Conservation (phyloP, 306 rosid species). For the Trifolium fragiferum region DNA sequence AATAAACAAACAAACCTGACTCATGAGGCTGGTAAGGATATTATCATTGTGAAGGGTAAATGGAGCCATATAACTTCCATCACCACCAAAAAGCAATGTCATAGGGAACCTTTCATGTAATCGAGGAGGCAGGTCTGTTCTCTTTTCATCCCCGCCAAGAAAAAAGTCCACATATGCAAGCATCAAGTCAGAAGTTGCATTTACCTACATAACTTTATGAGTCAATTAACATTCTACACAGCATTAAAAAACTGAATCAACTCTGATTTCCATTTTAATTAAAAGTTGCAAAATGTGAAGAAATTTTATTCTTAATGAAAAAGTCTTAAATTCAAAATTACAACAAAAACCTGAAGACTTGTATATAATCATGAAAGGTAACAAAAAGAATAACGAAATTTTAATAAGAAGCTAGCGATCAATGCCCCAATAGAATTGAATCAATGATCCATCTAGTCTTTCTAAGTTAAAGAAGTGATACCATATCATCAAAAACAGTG, state of each 20-base stretch:
- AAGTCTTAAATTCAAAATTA: constrained; percentile 17
- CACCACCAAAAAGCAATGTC: constrained; percentile 91
- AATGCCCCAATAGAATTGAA: not conserved
- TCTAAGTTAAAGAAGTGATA: constrained; percentile 22
- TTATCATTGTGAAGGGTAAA: constrained; percentile 87
- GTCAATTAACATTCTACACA: constrained; percentile 29
- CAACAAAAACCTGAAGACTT: constrained; percentile 7
- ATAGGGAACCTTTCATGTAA: constrained; percentile 81
- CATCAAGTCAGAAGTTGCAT: constrained; percentile 97
- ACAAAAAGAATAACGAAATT: constrained; percentile 10
- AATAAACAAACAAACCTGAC: constrained; percentile 77
- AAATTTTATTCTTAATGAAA: constrained; percentile 26
- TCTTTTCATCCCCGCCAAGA: constrained; percentile 98
- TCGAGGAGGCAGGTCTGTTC: constrained; percentile 92
- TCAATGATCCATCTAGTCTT: not conserved
- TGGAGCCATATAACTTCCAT: constrained; percentile 98
- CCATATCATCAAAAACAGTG: constrained; percentile 7
- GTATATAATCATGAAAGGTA: constrained; percentile 25
- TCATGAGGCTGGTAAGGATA: constrained; percentile 93
- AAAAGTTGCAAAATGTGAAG: constrained; percentile 19
- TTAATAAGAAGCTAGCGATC: constrained; percentile 22
- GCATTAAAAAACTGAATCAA: constrained; percentile 8
- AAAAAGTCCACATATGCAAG: constrained; percentile 92
- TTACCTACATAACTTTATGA: constrained; percentile 64
- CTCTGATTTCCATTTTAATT: constrained; percentile 24